Base-by-base conservation (phyloP, 2,329 filamentous ascomycete species). In the Thelonectria discophora region DNA sequence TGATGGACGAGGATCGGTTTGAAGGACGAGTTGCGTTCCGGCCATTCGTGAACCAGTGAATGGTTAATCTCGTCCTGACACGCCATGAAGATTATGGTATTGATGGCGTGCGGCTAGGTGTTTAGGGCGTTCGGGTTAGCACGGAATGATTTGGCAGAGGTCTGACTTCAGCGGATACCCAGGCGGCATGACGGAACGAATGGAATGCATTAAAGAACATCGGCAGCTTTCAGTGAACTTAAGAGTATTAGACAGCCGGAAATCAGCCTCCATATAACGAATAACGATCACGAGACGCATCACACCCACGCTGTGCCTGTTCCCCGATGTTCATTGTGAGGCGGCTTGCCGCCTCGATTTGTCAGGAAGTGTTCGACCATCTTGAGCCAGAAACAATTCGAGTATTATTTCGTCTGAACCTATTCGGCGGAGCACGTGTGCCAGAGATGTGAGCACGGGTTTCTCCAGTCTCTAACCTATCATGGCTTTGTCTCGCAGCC, bases 41-140 rank as follows among this genome's bases (percentile, higher is more conserved):
- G 5, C 77, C 77, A 0, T 79, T 78, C 60, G 34, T 68, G 6
- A 75, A 76, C 48, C 58, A 49, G 21, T 60, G 47, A 32, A 18
- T 46, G 24, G 12, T 13, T 32, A 15, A 21, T 24, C 20, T 45
- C 7, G n/a, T 43, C n/a, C 40, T 4, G 40, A 17, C 3, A 4
- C 40, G 10, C 21, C 21, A 18, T 45, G 18, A 21, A 17, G 27
- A 51, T 32, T 18, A 51, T 3, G 27, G 27, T 11, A 10, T 45
- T 45, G 42, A 3, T 8, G 9, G 17, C 18, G 40, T 21, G 27
- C 46, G 24, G 39, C 27, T 30, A 8, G 27, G 8, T 7, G 34
- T 37, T 37, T 37, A 21, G 13, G 64, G 62, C 62, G 58, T 69
- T 68, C 42, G 50, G 39, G 18, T 32, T 43, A 27, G 18, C 6